Base-by-base conservation (phyloP, 139 green algal species). In the Haematococcus sp. region DNA sequence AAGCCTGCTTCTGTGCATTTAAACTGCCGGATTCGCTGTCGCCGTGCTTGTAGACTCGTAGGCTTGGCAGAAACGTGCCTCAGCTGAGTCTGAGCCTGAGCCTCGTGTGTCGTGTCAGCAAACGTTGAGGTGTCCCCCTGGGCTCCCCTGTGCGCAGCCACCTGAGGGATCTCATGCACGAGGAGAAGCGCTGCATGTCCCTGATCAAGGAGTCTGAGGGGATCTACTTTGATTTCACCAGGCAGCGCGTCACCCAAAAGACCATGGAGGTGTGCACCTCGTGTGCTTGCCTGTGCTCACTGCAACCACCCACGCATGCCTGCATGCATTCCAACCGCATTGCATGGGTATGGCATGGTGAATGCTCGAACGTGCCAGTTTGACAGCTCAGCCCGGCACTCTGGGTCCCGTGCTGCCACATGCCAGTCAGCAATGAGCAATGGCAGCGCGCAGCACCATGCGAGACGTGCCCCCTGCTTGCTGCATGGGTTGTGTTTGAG, bases 181-280 rank as follows among this genome's bases (percentile, higher is more conserved):
- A 98, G 67, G 80, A 92, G 27, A 52, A 70, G 0, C 88, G 94
- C 56, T 93, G 82, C 63, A 85, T 93, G 54, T 67, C 63, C 0
- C 67, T 98, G 20, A 92, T 92, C 73, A 86, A 90, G 63, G 94
- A 98, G 86, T 79, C 87, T 56, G 80, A 97, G 68, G 91, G 91
- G 54, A 81, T 98, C n/a, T 89, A 94, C 61, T 55, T 90, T 32
- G 95, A 99, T 78, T 95, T 95, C 75, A 92, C 86, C 0, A 88
- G 95, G 35, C 95, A 99, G 82, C 85, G 93, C 17, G 83, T 94
- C 23, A 98, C 92, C 3, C 44, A 75, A 15, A 85, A 98, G 49
- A 99, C 96, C 0, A 76, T 98, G 44, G 54, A 94, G 87, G 89
- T 94, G 46, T 23, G 81, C 19, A 23, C 11, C 51, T 51, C n/a